Base-by-base conservation (phyloP, 1,284 basidiomycete species). In the Boletus austroedulis region DNA sequence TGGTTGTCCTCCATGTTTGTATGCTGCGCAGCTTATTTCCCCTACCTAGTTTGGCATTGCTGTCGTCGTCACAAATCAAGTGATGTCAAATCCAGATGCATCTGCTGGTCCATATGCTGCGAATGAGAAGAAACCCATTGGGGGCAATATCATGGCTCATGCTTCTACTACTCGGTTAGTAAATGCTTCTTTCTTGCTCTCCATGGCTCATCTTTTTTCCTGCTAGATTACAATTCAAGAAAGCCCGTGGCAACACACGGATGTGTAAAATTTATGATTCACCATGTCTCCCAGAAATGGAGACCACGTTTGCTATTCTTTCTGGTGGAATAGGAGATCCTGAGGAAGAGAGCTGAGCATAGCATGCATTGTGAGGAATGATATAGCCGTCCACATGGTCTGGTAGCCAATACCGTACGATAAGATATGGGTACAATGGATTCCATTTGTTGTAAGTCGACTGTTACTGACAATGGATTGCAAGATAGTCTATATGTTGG, bases 201-300 rank as follows among this genome's bases (percentile, higher is more conserved):
- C 46, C 51, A 32, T 57, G 53, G 57, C 57, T 65, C 53, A 61
- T 53, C 54, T 59, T 50, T n/a, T n/a, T n/a, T n/a, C n/a, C 32
- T 28, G 41, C 47, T 65, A 93, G 92, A 36, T 75, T 99, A 31
- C 94, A 95, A 71, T 81, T 99, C 54, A 92, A 93, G 76, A 99
- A 99, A 73, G 91, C 90, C 31, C 85, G 96, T 40, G 97, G 92
- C 11, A 90, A 92, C 60, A 95, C 93, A 53, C 90, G 97, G 64
- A 89, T 94, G 49, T 97, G 95, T 77, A 96, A 95, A 76, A 96
- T 99, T 63, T 96, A 97, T 62, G 97, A 99, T 77, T 98, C 95
- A 9, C 97, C 97, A 1, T 98, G 95, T 76, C 80, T 99, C 44
- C 97, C 97, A 8, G 97, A 99, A 75, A 94, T 93, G 59, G 96